phyloP scores from a whole-genome alignment of 208 protist genomes.

The Wallacemonas rigidus region DNA sequence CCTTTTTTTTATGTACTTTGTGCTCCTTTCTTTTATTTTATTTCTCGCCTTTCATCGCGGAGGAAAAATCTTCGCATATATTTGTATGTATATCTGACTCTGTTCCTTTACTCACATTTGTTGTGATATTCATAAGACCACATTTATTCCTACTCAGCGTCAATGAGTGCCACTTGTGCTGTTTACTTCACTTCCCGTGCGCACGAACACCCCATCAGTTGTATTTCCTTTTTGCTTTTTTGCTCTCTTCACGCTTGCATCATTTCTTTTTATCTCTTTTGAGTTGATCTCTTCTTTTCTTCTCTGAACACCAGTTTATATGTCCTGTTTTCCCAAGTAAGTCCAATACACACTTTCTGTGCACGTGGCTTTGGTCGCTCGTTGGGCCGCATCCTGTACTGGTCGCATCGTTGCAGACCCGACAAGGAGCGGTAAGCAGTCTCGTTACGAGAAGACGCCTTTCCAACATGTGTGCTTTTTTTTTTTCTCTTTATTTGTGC shows the following conservation, averaged over 20 bases:
- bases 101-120: slow-evolving; percentile 7
- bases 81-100: slow-evolving; percentile 13
- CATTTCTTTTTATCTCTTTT: slow-evolving; percentile 21
- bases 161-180: neutral
- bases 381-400: too few relatives aligned
- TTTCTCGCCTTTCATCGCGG: neutral
- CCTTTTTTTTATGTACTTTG: slow-evolving; percentile 1
- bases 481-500: neutral
- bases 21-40: neutral
- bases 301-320: neutral
- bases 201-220: slow-evolving; percentile 13
- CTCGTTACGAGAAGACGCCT: too few relatives aligned
- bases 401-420: too few relatives aligned
- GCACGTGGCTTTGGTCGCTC: too few relatives aligned
- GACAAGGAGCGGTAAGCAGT: too few relatives aligned
- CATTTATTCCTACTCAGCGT: neutral
- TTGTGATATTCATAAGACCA: slow-evolving; percentile 9
- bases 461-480: slow-evolving; percentile 12
- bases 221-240: slow-evolving; percentile 13
- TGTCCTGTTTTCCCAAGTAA: neutral
- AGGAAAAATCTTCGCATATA: neutral
- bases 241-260: slow-evolving; percentile 8
- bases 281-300: slow-evolving; percentile 22
- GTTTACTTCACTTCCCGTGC: neutral
- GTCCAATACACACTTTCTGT: too few relatives aligned